Percentiles rank a stretch among this genome's conserved stretches.
Evolutionary conservation across 225 moss, liverwort and hornwort species (phyloP).

Genomic region (Sphagnum contortum): DNA sequence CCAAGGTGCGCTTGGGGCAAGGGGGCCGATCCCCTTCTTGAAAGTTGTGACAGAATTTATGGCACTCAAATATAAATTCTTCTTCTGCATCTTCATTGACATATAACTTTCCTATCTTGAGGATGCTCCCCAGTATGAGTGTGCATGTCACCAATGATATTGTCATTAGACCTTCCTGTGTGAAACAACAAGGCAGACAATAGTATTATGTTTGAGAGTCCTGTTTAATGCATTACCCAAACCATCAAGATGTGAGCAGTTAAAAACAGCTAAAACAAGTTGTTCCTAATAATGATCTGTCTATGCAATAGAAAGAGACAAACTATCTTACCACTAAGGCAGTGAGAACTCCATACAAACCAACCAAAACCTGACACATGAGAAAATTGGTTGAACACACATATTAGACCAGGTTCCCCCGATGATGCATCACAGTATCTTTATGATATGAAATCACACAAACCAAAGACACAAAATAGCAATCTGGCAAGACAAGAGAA

Average conservation of each 20-base stretch:
- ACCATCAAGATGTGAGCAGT: too few relatives aligned
- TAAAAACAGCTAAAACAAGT: too few relatives aligned
- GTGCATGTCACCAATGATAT: slow-evolving; percentile 58
- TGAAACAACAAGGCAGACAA: neutral
- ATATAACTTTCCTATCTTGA: slow-evolving; percentile 43
- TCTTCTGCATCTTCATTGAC: slow-evolving; percentile 58
- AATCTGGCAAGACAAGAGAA: too few relatives aligned
- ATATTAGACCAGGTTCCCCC: too few relatives aligned
- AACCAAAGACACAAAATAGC: too few relatives aligned
- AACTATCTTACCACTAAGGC: slow-evolving; percentile 31
- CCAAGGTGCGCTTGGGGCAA: slow-evolving; percentile 49
- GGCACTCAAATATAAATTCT: slow-evolving; percentile 47
- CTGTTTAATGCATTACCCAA: too few relatives aligned
- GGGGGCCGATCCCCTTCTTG: slow-evolving; percentile 40
- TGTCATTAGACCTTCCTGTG: slow-evolving; percentile 53
- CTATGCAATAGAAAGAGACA: too few relatives aligned
- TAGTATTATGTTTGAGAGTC: too few relatives aligned
- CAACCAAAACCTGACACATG: slow-evolving; percentile 33
- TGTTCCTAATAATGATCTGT: too few relatives aligned
- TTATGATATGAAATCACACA: too few relatives aligned
- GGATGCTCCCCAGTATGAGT: slow-evolving; percentile 44
- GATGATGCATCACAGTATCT: too few relatives aligned
- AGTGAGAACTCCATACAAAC: slow-evolving; percentile 48
- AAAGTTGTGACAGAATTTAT: slow-evolving; percentile 38
- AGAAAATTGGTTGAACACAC: neutral